Conservation (phyloP, 164 flowering plant genomes). For the Cinnamomum chago region DNA sequence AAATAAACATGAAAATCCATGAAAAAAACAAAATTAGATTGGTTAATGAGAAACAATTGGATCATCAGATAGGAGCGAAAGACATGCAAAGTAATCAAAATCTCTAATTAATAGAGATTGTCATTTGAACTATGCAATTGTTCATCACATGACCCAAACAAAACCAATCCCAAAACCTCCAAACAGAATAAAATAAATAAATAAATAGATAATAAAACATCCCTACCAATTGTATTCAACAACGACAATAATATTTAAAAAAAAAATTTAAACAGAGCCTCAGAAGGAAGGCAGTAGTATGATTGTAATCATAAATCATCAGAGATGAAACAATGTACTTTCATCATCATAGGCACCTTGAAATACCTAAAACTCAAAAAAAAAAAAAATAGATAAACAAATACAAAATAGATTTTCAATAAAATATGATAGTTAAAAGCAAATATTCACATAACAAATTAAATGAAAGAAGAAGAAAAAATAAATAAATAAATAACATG, state of each 20-base stretch:
- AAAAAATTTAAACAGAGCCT: neutral
- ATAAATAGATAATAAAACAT: neutral
- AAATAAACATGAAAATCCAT: too few species aligned
- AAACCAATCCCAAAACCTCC: neutral
- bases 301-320: constrained; percentile 7
- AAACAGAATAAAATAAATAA: neutral
- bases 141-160: constrained; percentile 16
- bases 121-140: constrained; percentile 22
- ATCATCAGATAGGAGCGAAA: constrained; percentile 27
- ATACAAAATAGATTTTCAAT: neutral
- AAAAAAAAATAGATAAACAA: neutral
- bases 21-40: neutral
- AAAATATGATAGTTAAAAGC: too few species aligned
- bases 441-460: neutral
- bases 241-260: too few species aligned
- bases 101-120: neutral
- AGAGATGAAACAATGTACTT: neutral
- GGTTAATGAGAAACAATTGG: neutral
- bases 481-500: neutral
- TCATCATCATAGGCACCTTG: constrained; percentile 3
- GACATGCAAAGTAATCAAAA: constrained; percentile 14
- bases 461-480: neutral
- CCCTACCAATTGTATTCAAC: neutral
- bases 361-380: neutral
- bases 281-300: constrained; percentile 22